Conservation (phyloP, 441 rosid species). For the Gossypium aridum region DNA sequence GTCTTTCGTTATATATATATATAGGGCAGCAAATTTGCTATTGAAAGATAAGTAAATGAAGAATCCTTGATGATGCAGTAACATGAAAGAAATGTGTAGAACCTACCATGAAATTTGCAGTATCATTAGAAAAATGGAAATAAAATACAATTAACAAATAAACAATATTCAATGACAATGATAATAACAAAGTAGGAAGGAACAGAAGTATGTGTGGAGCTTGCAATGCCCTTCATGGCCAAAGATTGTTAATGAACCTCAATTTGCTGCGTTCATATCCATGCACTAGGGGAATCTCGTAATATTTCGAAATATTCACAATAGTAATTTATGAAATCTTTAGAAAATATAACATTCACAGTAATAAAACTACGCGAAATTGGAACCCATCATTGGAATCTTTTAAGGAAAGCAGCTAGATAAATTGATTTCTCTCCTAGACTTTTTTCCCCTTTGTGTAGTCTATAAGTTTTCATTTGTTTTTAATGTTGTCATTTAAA, state of each 20-base stretch:
- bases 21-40: neutral
- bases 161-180: neutral
- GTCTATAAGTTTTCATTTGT: no score
- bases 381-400: no score
- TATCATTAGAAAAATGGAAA: neutral
- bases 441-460: no score
- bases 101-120: neutral
- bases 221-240: constrained; percentile 80
- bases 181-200: constrained; percentile 37
- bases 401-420: no score
- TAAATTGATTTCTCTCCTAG: no score
- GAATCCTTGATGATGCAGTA: neutral
- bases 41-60: neutral
- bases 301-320: no score
- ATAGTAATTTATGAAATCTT: no score
- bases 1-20: neutral
- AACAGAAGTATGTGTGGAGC: constrained; percentile 55
- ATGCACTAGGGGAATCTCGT: no score
- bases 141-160: neutral
- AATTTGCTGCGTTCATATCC: constrained; percentile 39
- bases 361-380: no score
- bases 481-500: no score
- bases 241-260: constrained; percentile 63
- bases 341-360: no score
- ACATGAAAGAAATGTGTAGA: neutral